Evolutionary conservation across 2,329 filamentous ascomycete species (phyloP).

Genomic region (Bertia moriformis): DNA sequence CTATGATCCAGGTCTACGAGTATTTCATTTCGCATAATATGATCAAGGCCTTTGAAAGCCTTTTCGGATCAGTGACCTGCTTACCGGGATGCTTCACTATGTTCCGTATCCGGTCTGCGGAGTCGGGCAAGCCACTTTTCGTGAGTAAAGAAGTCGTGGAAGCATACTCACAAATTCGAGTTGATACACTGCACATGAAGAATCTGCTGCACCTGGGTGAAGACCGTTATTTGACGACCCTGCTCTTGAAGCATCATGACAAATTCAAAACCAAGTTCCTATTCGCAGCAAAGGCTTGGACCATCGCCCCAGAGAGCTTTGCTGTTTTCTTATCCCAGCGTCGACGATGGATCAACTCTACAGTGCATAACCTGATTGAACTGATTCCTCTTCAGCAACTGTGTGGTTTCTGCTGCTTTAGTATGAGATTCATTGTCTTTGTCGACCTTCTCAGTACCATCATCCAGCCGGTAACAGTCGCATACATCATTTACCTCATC

Average conservation of each 20-base stretch:
- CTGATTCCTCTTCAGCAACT: conserved; percentile 85
- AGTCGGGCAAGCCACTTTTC: conserved; percentile 89
- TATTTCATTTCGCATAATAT: conserved; percentile 99
- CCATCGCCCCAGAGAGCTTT: conserved; percentile 90
- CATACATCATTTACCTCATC: conserved; percentile 81
- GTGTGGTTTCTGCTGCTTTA: conserved; percentile 99
- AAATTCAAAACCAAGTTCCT: conserved; percentile 99
- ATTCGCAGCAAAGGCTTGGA: conserved; percentile 84
- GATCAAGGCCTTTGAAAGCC: conserved; percentile 88
- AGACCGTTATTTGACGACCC: conserved; percentile 89
- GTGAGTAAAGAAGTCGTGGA: conserved; percentile 86
- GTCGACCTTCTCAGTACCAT: conserved; percentile 83
- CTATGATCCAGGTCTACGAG: conserved; percentile 99
- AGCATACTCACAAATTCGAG: conserved; percentile 77
- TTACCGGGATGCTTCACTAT: conserved; percentile 97
- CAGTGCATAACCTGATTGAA: conserved; percentile 92
- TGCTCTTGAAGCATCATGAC: conserved; percentile 80
- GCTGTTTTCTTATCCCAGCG: conserved; percentile 90
- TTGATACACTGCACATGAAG: conserved; percentile 98
- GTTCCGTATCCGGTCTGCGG: conserved; percentile 90
- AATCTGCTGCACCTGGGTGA: conserved; percentile 92
- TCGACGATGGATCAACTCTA: conserved; percentile 99
- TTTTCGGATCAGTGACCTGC: conserved; percentile 95
- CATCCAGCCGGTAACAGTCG: conserved; percentile 79
- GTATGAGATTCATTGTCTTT: conserved; percentile 96